Percentiles rank a stretch among this genome's conserved stretches.
Evolutionary conservation across 805 yeast genomes (phyloP).

Genomic region (Cyberlindnera veronae): DNA sequence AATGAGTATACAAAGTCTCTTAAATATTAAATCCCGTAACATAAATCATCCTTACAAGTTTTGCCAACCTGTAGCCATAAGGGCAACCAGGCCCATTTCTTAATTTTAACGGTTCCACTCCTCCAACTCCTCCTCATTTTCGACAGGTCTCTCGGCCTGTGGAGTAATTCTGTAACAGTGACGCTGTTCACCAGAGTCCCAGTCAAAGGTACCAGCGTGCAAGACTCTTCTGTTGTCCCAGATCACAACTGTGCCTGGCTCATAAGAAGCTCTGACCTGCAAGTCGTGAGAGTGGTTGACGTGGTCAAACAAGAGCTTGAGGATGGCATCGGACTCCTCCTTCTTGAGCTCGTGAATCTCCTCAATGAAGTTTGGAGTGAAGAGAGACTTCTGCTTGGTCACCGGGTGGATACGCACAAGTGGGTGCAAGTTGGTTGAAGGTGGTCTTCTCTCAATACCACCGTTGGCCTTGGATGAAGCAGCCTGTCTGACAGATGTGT

Average conservation of each 20-base stretch:
- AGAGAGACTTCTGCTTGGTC: conserved; percentile 56
- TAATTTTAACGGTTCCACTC: conserved; percentile 19
- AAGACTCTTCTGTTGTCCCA: conserved; percentile 78
- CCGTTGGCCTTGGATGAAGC: conserved; percentile 49
- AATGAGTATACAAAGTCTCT: too few relatives aligned
- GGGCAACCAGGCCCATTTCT: too few relatives aligned
- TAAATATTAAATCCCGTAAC: too few relatives aligned
- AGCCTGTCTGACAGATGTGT: conserved; percentile 72
- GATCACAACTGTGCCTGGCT: conserved; percentile 62
- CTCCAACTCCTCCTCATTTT: conserved; percentile 39
- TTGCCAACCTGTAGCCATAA: too few relatives aligned
- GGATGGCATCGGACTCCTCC: conserved; percentile 62
- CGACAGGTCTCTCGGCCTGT: conserved; percentile 67
- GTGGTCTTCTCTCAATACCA: conserved; percentile 63
- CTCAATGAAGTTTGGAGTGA: conserved; percentile 59
- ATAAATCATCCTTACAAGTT: not conserved
- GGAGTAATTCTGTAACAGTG: conserved; percentile 75
- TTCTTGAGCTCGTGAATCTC: conserved; percentile 68
- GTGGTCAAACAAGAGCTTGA: conserved; percentile 53
- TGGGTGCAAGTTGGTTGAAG: conserved; percentile 58
- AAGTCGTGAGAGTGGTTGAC: conserved; percentile 54
- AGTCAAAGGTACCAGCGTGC: conserved; percentile 70
- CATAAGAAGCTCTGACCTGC: conserved; percentile 70
- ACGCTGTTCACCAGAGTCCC: conserved; percentile 63
- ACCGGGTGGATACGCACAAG: conserved; percentile 72